phyloP scores from a whole-genome alignment of 768 basidiomycete genomes.

The Boletus insuetus region DNA sequence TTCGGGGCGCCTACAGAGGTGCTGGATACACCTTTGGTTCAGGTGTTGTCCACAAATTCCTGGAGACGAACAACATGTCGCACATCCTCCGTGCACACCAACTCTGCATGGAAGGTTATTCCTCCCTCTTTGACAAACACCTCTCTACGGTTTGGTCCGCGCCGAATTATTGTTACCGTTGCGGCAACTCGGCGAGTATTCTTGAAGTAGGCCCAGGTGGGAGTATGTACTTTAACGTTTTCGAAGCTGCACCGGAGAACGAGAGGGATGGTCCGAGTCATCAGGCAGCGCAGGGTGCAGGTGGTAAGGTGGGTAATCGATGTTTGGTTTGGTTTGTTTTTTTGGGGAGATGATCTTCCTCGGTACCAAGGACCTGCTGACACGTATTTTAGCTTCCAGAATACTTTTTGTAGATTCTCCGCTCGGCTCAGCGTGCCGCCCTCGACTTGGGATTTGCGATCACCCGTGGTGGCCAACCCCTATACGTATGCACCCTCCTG shows the following conservation, averaged over 20 bases:
- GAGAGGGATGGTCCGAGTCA: slow-evolving; percentile 87
- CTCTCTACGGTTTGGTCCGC: slow-evolving; percentile 98
- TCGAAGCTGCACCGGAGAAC: slow-evolving; percentile 98
- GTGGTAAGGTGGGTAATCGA: slow-evolving; percentile 58
- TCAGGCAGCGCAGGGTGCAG: slow-evolving; percentile 67
- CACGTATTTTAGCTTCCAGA: slow-evolving; percentile 61
- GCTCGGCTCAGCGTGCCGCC: neutral
- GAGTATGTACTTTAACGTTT: slow-evolving; percentile 92
- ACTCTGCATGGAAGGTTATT: slow-evolving; percentile 98
- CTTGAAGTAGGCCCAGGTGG: slow-evolving; percentile 92
- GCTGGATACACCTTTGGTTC: slow-evolving; percentile 99
- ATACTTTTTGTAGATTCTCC: slow-evolving; percentile 58
- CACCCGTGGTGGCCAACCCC: neutral
- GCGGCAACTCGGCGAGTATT: slow-evolving; percentile 96
- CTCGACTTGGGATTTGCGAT: slow-evolving; percentile 10
- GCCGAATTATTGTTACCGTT: slow-evolving; percentile 98
- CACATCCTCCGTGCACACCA: slow-evolving; percentile 98
- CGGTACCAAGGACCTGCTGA: neutral
- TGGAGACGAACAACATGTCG: slow-evolving; percentile 93
- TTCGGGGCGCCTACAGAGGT: slow-evolving; percentile 52
- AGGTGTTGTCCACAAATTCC: slow-evolving; percentile 96
- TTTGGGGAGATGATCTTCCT: neutral
- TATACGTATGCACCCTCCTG: neutral
- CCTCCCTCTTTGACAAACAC: slow-evolving; percentile 94
- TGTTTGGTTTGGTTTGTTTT: neutral